A percentile compares a stretch with the other conserved stretches of the same genome.
Conservation (phyloP, 1,284 basidiomycete genomes). For the Mrakiaceae sp. region DNA sequence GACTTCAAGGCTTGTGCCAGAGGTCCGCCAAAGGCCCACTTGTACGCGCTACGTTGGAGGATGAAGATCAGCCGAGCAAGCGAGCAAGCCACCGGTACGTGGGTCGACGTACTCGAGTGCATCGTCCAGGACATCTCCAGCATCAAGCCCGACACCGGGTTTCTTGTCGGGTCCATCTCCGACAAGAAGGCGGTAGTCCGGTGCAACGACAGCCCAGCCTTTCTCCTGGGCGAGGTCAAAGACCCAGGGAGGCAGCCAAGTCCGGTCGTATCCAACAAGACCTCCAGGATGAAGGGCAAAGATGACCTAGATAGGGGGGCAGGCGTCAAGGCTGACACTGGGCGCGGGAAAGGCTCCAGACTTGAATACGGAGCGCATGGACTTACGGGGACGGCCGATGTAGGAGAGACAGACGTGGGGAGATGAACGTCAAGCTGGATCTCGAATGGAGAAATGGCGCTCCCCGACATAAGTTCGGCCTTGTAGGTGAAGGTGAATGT, state of each 20-base stretch:
- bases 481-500: neutral
- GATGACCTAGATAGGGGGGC: neutral
- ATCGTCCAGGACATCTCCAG: neutral
- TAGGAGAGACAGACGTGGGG: neutral
- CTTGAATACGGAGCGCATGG: too few relatives aligned
- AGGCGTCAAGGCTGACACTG: neutral
- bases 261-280: neutral
- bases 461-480: neutral
- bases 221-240: neutral
- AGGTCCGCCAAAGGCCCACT: neutral
- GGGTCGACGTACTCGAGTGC: neutral
- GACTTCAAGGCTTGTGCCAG: neutral
- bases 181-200: neutral
- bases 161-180: neutral
- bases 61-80: too few relatives aligned
- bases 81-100: too few relatives aligned
- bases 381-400: too few relatives aligned
- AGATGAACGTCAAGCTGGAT: conserved; percentile 1
- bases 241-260: neutral
- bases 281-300: neutral
- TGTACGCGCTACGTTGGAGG: neutral
- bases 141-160: neutral
- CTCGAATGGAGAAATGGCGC: neutral
- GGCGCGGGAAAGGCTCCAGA: neutral
- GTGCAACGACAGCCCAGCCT: neutral